Base-by-base conservation (phyloP, 345 rosid species). In the Pugionium dolabratum region DNA sequence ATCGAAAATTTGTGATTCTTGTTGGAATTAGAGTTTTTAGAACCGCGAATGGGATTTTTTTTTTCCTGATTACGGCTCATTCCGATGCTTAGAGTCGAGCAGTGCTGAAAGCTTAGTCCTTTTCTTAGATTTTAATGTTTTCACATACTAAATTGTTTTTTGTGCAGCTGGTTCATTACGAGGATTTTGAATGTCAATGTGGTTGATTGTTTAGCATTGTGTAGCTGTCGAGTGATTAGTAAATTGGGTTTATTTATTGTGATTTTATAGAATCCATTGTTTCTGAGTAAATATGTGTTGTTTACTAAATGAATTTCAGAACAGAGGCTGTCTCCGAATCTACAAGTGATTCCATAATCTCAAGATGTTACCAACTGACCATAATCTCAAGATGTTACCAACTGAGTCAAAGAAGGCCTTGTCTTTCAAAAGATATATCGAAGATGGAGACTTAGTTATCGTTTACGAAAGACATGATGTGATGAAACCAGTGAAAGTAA, bases 391-490 rank as follows among this genome's bases (percentile, higher is more conserved):
- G 66, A 93, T 90, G 99, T 65, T 88, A 69, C 73, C 73, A n/a
- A 66, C 74, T 41, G 92, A 84, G 52, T 61, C 82, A 34, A 62
- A 72, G 18, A 82, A 83, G 45, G 84, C 67, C 65, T 70, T 90
- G 25, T 85, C 95, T 25, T 90, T 88, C 69, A 65, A 56, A 2
- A 81, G 81, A 41, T 70, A 35, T 58, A 86, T 90, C 28, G 58
- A 54, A 32, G 80, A 85, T 62, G 97, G 99, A 4, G 97, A 94
- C 68, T 73, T 90, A 72, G 89, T 86, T 52, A 78, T 94, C 57
- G 86, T 85, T 10, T 86, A 90, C 33, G 97, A 94, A 83, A 88
- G 85, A 68, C 88, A 88, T 64, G 99, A 90, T 41, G 58, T 54
- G 7, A 90, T 90, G 96, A 94, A 90, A 73, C 91, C 97, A 1